Conservation (phyloP, 345 rosid genomes). For the Mallotus nudiflorus region DNA sequence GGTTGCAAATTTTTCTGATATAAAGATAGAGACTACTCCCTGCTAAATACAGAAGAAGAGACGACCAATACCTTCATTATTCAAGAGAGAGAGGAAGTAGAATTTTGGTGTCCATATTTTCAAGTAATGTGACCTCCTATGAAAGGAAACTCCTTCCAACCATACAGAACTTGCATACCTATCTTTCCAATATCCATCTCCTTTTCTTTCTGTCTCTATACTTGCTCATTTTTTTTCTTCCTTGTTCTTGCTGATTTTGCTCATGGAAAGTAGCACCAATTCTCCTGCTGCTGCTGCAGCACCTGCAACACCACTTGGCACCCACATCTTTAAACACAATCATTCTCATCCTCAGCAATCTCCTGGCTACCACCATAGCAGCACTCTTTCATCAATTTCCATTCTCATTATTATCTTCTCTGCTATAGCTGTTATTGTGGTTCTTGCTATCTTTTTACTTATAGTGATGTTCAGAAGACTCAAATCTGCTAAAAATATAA, state of each 20-base stretch:
- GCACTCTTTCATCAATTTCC: conserved; percentile 43
- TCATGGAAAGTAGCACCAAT: conserved; percentile 40
- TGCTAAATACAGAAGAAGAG: conserved; percentile 39
- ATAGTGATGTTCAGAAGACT: conserved; percentile 47
- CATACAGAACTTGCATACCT: neutral
- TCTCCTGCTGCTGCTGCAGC: conserved; percentile 8
- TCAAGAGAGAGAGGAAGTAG: conserved; percentile 25
- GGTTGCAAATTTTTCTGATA: conserved; percentile 32
- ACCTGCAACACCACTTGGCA: conserved; percentile 28
- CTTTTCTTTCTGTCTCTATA: conserved; percentile 13
- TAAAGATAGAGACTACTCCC: conserved; percentile 51
- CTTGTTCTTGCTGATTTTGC: conserved; percentile 15
- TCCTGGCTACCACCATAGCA: conserved; percentile 23
- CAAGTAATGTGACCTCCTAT: conserved; percentile 24
- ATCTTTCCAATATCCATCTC: neutral
- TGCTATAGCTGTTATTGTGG: conserved; percentile 36
- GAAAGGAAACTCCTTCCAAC: conserved; percentile 23
- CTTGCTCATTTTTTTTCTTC: conserved; percentile 5
- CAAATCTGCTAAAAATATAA: conserved; percentile 38
- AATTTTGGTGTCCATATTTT: conserved; percentile 16
- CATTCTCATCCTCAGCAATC: conserved; percentile 19
- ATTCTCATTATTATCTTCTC: conserved; percentile 46
- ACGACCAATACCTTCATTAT: conserved; percentile 28
- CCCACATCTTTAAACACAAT: conserved; percentile 29
- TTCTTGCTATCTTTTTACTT: conserved; percentile 44